Base-by-base conservation (phyloP, 352 stramenopile species). In the Pythium sp. region DNA sequence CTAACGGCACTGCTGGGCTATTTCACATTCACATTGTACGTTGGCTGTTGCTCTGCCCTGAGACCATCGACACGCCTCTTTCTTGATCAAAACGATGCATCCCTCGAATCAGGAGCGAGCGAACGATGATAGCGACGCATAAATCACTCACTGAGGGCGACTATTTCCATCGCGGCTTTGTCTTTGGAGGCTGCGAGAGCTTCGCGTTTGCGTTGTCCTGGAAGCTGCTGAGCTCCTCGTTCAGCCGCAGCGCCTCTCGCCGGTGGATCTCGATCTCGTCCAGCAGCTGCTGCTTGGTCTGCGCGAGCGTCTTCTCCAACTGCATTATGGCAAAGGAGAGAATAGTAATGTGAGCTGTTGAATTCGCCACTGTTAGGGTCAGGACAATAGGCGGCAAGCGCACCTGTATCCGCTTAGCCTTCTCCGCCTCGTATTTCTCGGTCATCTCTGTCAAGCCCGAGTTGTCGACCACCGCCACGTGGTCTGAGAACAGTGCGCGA, bases 341-440 rank as follows among this genome's bases (percentile, higher is more conserved):
- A n/a, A 49, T 49, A n/a, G 18, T 18, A 24, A 51, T 51, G 6
- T 51, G 18, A 51, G 18, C 11, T 24, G 38, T 14, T 38, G 38
- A 20, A 26, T 26, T 26, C 24, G 24, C 24, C 24, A 26, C 24
- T 24, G 43, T 9, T 20, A 7, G 22, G 9, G 43, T 24, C 18
- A 36, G 26, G 5, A 58, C 28, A 46, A 20, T 12, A 14, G 15
- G 26, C 0, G 36, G 28, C n/a, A 34, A 28, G 18, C n/a, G 8
- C 51, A 75, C 70, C 51, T 79, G 74, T 6, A 69, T 76, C 43
- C 68, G 78, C 26, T 74, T 74, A 6, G 59, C 64, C 53, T 81
- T 89, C 67, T 93, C 81, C n/a, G 68, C 74, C 54, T 91, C 70
- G 58, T 77, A 87, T 72, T 91, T 90, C 28, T 65, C 64, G 32